Evolutionary conservation across 768 basidiomycete genomes (phyloP), one percentile per base, ranked within the genome.

Genomic region (Xerocomellus intermedius): DNA sequence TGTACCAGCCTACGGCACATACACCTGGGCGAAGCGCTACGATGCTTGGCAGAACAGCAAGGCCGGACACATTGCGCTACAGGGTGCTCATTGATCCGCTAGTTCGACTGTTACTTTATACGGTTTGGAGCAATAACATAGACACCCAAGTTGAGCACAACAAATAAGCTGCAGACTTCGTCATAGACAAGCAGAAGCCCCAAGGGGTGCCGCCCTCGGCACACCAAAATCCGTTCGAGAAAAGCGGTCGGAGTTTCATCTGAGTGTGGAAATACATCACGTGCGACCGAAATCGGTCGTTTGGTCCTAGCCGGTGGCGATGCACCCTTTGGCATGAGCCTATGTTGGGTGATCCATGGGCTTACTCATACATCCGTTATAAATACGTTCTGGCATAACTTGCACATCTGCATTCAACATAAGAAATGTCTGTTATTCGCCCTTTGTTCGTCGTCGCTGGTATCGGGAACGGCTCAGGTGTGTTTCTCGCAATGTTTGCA

Each of bases 31-130:
- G 24, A 90, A 86, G 69, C 75, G 72, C 53, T 82, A 80, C 67
- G 82, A 88, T 55, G 74, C 73, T 35, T 88, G 77, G 76, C 76
- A 83, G 64, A 86, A 89, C 70, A 88, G 85, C 79, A 92, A 92
- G 74, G 89, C 82, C n/a, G 90, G 85, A 33, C 89, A 90, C 62
- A 63, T 86, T 56, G 86, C 85, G 7, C 42, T 72, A n/a, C 69
- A 71, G 42, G 69, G 64, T 36, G 46, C 62, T 3, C 64, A 68
- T 37, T 68, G 38, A 65, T 54, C 32, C 19, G 32, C 42, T 58
- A 58, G 49, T 56, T 39, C 52, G 16, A n/a, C 56, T 52, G 57
- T 64, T 56, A 56, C 50, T 30, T 42, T 48, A 52, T 14, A 42
- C 22, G 46, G 37, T 48, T 48, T 44, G 53, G 38, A 59, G 36